Conservation (phyloP, 1,284 basidiomycete genomes). For the Tylopilus sp. region DNA sequence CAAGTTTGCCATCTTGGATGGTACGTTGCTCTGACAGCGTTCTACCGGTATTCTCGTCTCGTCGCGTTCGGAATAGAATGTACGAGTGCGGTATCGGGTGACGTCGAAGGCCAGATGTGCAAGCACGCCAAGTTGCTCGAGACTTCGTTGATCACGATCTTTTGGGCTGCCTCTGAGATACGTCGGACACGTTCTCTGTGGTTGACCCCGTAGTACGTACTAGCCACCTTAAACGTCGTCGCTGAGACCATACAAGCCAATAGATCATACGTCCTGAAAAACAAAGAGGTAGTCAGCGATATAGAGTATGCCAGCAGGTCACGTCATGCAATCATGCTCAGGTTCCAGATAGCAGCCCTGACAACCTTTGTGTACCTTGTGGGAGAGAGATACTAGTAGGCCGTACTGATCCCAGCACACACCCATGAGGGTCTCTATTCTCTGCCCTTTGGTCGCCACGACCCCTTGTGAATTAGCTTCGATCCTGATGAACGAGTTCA, state of each 20-base stretch:
- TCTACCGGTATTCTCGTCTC: not conserved
- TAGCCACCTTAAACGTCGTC: not conserved
- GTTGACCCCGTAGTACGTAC: not conserved
- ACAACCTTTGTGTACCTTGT: not conserved
- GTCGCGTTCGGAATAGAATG: slow-evolving; percentile 56
- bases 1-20: slow-evolving; percentile 72
- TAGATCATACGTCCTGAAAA: slow-evolving; percentile 97
- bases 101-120: slow-evolving; percentile 96
- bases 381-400: not conserved
- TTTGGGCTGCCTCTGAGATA: slow-evolving; percentile 79
- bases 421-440: slow-evolving; percentile 95
- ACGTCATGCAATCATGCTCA: slow-evolving; percentile 57
- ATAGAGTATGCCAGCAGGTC: not conserved
- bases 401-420: slow-evolving; percentile 85
- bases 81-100: slow-evolving; percentile 94
- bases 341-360: slow-evolving; percentile 56
- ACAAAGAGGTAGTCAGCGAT: slow-evolving; percentile 58
- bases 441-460: slow-evolving; percentile 87
- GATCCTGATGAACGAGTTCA: not conserved
- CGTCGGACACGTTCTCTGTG: slow-evolving; percentile 11
- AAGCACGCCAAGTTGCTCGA: slow-evolving; percentile 89
- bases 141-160: slow-evolving; percentile 92
- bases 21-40: slow-evolving; percentile 39
- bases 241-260: slow-evolving; percentile 76
- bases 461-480: slow-evolving; percentile 31